Base-by-base conservation (phyloP, 1,284 basidiomycete species). In the Ganoderma lucidum region DNA sequence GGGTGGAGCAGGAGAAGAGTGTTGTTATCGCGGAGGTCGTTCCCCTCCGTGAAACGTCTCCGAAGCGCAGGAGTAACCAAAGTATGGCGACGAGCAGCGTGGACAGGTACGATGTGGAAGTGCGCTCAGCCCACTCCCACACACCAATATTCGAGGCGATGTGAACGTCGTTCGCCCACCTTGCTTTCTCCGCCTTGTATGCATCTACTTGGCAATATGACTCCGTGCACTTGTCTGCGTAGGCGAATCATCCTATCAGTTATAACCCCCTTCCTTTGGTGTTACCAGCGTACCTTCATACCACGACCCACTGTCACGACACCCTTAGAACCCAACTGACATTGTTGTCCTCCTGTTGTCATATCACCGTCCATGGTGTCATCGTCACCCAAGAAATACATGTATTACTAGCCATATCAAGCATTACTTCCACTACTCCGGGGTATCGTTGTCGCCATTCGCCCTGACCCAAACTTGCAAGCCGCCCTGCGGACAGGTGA, bases 391-490 rank as follows among this genome's bases (percentile, higher is more conserved):
- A 56, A 32, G 23, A 61, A 30, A 61, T 61, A 42, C 28, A 48
- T 66, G 56, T 66, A 61, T 66, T 28, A 60, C 28, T 60, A 61
- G 30, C n/a, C 32, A 17, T 15, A n/a, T n/a, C 62, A 17, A 48
- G n/a, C 28, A 30, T 45, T 39, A 17, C n/a, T 30, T 28, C 5
- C 51, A 10, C 48, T 64, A 48, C 30, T 53, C 10, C 37, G 12
- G 12, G 39, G 23, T 14, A 28, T 37, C 28, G 8, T 42, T 9
- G 6, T 15, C 12, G 64, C 28, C 39, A 5, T 64, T 71, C 2
- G 32, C 65, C 63, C 53, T 68, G 2, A 88, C 78, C 91, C 91
- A 93, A 6, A 93, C 85, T 73, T 90, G 84, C 6, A 91, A 82
- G 39, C 79, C 78, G 45, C 84, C 85, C 3, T 82, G 79, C 14